These are phyloP conservation scores for Benincasa hispida DNA, from an alignment of 306 rosid species.

Conservation along the genomic window DNA sequence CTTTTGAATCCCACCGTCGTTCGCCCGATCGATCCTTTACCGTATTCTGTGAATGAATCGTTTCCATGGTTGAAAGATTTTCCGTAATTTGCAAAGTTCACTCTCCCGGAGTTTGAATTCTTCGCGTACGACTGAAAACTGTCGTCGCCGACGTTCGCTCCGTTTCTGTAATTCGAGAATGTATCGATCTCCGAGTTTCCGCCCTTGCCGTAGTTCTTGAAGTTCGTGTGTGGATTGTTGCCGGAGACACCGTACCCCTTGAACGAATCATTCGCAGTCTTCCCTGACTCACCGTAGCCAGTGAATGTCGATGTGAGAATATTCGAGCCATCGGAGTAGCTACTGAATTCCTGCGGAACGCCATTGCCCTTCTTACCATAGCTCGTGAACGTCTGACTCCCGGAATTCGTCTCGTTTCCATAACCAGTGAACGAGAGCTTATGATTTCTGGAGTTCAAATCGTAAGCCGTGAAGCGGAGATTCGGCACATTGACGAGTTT, in stretches of 20 bases:
- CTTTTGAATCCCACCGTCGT: constrained; percentile 41
- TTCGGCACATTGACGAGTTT: constrained; percentile 62
- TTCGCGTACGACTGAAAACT: constrained; percentile 49
- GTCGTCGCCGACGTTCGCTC: constrained; percentile 64
- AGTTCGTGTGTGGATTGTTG: constrained; percentile 50
- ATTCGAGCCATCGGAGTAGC: constrained; percentile 45
- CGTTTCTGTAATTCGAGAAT: constrained; percentile 50
- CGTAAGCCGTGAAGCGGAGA: constrained; percentile 54
- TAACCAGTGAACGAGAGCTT: constrained; percentile 53
- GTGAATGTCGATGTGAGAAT: constrained; percentile 50
- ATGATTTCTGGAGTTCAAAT: constrained; percentile 42
- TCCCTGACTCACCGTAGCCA: constrained; percentile 49
- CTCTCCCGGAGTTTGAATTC: constrained; percentile 40
- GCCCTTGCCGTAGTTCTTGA: constrained; percentile 43
- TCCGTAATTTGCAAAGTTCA: constrained; percentile 53
- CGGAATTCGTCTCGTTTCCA: constrained; percentile 68
- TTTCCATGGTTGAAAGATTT: constrained; percentile 71
- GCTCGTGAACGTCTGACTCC: constrained; percentile 41
- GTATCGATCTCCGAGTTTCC: constrained; percentile 34
- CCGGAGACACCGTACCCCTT: constrained; percentile 46
- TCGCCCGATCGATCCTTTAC: constrained; percentile 36
- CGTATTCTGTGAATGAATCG: constrained; percentile 72
- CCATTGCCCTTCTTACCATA: constrained; percentile 51
- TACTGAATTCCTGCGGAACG: constrained; percentile 43
- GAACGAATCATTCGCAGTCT: constrained; percentile 44